Evolutionary conservation across 179 eudicot species (phyloP).

Genomic region (Drosera spatulata): DNA sequence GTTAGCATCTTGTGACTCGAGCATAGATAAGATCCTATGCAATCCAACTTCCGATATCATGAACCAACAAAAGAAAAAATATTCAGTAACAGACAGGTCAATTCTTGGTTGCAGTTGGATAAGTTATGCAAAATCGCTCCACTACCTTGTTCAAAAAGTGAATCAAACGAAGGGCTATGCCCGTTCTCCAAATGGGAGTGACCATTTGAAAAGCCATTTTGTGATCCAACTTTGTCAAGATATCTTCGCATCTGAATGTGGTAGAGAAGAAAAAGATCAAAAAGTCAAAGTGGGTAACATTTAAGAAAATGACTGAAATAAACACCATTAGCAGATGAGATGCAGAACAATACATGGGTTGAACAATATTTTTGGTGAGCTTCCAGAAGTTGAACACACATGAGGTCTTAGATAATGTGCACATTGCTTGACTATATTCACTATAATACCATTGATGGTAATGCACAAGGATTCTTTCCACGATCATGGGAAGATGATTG

Average conservation of each 20-base stretch:
- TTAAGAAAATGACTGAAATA: background rate
- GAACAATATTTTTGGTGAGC: background rate
- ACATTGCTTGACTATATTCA: no score
- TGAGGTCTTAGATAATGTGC: no score
- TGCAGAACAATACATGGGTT: background rate
- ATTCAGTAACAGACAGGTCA: background rate
- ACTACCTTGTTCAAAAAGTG: slow-evolving; percentile 89
- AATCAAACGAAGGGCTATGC: slow-evolving; percentile 49
- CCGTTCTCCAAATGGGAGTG: slow-evolving; percentile 52
- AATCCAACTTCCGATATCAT: slow-evolving; percentile 59
- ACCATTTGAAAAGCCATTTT: slow-evolving; percentile 31
- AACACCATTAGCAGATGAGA: background rate
- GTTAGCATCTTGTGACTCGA: slow-evolving; percentile 88
- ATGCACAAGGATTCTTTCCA: no score
- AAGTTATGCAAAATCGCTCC: background rate
- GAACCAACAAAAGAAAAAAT: slow-evolving; percentile 2
- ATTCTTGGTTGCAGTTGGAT: background rate
- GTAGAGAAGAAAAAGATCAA: slow-evolving; percentile 2
- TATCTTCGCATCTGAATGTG: slow-evolving; percentile 33
- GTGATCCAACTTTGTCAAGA: slow-evolving; percentile 46
- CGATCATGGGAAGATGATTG: no score
- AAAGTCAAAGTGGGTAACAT: slow-evolving; percentile 2
- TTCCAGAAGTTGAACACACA: no score
- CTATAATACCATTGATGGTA: no score
- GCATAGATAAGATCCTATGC: slow-evolving; percentile 86